A percentile compares a stretch with the other conserved stretches of the same genome.
Conservation (phyloP, 495 filamentous ascomycete genomes). For the Tirmania nivea region DNA sequence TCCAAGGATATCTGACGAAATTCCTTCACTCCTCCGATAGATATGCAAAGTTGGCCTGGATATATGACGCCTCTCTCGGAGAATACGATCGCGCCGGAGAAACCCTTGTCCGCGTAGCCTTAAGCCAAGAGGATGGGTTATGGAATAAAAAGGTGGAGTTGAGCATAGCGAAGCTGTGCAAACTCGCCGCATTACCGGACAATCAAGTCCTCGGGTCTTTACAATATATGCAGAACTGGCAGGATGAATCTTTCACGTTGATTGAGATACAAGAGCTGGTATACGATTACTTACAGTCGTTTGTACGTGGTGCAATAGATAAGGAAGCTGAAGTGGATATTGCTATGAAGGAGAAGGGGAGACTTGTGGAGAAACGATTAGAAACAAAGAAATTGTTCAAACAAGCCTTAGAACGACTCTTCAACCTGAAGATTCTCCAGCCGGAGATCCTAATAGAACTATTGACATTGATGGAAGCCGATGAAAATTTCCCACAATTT, state of each 20-base stretch:
- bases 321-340: slow-evolving; percentile 51
- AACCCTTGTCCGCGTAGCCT: slow-evolving; percentile 41
- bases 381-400: slow-evolving; percentile 42
- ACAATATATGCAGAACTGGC: slow-evolving; percentile 19
- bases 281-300: slow-evolving; percentile 30
- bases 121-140: slow-evolving; percentile 44
- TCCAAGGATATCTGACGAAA: slow-evolving; percentile 42
- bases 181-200: slow-evolving; percentile 34
- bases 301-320: slow-evolving; percentile 49
- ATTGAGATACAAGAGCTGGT: slow-evolving; percentile 55
- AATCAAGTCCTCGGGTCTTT: slow-evolving; percentile 13
- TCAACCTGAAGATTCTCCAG: slow-evolving; percentile 45
- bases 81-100: slow-evolving; percentile 48
- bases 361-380: slow-evolving; percentile 34
- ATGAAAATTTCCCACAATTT: slow-evolving; percentile 32
- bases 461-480: slow-evolving; percentile 47
- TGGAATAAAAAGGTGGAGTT: slow-evolving; percentile 83
- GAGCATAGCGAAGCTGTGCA: slow-evolving; percentile 64
- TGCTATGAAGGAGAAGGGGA: slow-evolving; percentile 44
- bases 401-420: slow-evolving; percentile 38
- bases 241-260: slow-evolving; percentile 41
- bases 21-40: slow-evolving; percentile 49
- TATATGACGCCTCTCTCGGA: slow-evolving; percentile 64
- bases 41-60: slow-evolving; percentile 69
- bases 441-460: slow-evolving; percentile 53